Evolutionary conservation across 495 filamentous ascomycete species (phyloP).

Genomic region (Glarea lozoyensis): DNA sequence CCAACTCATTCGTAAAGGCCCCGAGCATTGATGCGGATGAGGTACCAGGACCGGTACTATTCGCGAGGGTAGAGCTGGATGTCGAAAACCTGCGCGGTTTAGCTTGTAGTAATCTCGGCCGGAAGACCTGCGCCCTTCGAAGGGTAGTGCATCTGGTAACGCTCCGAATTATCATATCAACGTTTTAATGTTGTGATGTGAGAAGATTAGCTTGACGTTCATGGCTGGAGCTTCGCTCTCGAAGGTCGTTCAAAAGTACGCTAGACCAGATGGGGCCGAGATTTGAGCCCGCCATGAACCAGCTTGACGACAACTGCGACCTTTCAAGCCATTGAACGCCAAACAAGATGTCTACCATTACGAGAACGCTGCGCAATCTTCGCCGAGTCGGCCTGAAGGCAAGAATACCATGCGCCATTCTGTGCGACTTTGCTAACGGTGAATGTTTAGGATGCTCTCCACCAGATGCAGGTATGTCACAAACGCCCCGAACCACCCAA

Average conservation of each 20-base stretch:
- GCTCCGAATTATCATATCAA: slow-evolving; percentile 20
- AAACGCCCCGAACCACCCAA: slow-evolving; percentile 5
- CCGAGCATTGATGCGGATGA: slow-evolving; percentile 42
- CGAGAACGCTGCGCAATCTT: slow-evolving; percentile 78
- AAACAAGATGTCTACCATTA: slow-evolving; percentile 76
- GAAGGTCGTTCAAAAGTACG: too few species aligned
- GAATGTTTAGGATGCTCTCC: slow-evolving; percentile 61
- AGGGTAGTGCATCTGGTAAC: slow-evolving; percentile 15
- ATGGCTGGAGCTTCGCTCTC: background rate
- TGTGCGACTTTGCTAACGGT: slow-evolving; percentile 12
- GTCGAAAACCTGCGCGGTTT: slow-evolving; percentile 21
- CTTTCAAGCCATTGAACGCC: slow-evolving; percentile 22
- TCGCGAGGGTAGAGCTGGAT: slow-evolving; percentile 27
- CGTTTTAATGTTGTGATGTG: slow-evolving; percentile 2
- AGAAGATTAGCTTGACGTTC: slow-evolving; percentile 3
- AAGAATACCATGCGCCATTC: slow-evolving; percentile 12
- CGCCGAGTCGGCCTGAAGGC: slow-evolving; percentile 84
- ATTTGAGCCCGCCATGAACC: slow-evolving; percentile 8
- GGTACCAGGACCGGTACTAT: slow-evolving; percentile 20
- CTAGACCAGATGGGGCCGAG: slow-evolving; percentile 13
- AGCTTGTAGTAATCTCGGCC: slow-evolving; percentile 8
- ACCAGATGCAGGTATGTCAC: slow-evolving; percentile 81
- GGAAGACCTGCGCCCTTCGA: slow-evolving; percentile 15
- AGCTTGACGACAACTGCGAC: slow-evolving; percentile 10
- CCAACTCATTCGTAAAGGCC: slow-evolving; percentile 70